Base-by-base conservation (phyloP, 2,329 filamentous ascomycete genomes). In the Fusarium longipes region DNA sequence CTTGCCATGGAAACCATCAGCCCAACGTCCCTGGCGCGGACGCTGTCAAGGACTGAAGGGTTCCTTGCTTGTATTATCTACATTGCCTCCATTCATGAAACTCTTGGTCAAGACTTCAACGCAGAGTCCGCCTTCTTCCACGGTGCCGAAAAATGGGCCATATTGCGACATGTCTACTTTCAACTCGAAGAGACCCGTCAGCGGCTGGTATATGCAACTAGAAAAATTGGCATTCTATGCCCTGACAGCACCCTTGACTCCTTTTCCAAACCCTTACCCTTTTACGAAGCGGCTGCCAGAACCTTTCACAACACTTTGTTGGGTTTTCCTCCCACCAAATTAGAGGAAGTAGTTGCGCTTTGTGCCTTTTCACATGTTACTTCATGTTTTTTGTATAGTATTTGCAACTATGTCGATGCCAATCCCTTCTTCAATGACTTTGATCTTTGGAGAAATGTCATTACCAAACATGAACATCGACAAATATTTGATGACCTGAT, bases 151-250 rank as follows among this genome's bases (percentile, higher is more conserved):
- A 14, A n/a, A 6, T 62, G 53, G 57, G 14, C 2, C 17, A 2
- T 1, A 1, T 17, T 63, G 1, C 9, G 20, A 0, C 0, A 2
- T 0, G 7, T 50, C 7, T 12, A 9, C 4, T 0, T 1, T 1
- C 15, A 20, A 8, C 9, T 57, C 1, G 12, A 57, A 3, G 22
- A 3, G 6, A 6, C 2, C 5, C 22, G 15, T 2, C 2, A 6
- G 0, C 7, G 3, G 2, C 17, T 47, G 1, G 0, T 15, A 2
- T 2, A 9, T n/a, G 18, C 3, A 9, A 11, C 2, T 5, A 14
- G 5, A 1, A 7, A 2, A 1, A n/a, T 38, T 1, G 8, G 2
- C 3, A 9, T 47, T 0, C 0, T 0, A 12, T n/a, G 8, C 2
- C 5, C 17, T 6, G 38, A 49, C 7, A 4, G 17, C 8, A 2